These are phyloP conservation scores for Penicillium sp. DNA, from an alignment of 2,329 filamentous ascomycete genomes.

Conservation along the genomic window DNA sequence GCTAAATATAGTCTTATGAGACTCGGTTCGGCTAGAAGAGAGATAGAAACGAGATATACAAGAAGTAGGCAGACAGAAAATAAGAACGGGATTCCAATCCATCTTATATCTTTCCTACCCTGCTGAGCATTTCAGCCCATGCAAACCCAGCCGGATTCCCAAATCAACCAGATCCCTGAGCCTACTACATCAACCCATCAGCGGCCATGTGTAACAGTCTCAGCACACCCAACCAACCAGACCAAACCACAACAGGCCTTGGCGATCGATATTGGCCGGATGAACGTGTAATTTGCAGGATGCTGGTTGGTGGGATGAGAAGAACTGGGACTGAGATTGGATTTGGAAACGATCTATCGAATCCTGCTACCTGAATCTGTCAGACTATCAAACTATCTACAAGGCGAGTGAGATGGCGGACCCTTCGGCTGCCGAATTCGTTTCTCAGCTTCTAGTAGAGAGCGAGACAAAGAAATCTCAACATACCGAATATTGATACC, in stretches of 20 bases:
- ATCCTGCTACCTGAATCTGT: not conserved
- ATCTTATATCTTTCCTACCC: not conserved
- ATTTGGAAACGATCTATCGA: not conserved
- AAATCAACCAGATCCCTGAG: not conserved
- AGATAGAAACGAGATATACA: not conserved
- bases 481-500: no score
- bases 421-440: no score
- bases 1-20: not conserved
- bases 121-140: not conserved
- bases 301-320: not conserved
- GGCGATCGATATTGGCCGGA: not conserved
- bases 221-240: not conserved
- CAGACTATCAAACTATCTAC: no score
- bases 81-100: not conserved
- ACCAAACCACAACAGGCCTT: not conserved
- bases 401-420: no score
- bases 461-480: no score
- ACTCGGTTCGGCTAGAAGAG: not conserved
- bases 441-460: no score
- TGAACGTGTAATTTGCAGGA: not conserved
- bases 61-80: not conserved
- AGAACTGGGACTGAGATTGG: no score
- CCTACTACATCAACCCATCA: not conserved
- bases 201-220: not conserved
- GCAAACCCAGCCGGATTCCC: not conserved